These are phyloP conservation scores for Penicillium chermesinum DNA, from an alignment of 495 filamentous ascomycete genomes.

Conservation along the genomic window DNA sequence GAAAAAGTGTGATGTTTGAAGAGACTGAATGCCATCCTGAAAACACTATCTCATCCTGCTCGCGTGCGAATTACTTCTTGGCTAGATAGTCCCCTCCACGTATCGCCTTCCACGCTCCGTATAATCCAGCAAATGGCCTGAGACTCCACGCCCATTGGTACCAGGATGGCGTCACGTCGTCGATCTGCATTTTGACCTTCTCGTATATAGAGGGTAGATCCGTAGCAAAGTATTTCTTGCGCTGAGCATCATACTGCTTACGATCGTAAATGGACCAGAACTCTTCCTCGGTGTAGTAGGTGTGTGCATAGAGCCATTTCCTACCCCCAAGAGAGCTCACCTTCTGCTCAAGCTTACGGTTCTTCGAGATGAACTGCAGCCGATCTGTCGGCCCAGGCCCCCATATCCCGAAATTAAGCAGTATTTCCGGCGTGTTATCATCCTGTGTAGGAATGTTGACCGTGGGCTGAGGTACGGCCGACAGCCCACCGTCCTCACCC, in stretches of 20 bases:
- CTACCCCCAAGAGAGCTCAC: conserved; percentile 60
- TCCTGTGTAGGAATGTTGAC: conserved; percentile 23
- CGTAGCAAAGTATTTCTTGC: conserved; percentile 45
- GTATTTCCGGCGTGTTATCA: conserved; percentile 1
- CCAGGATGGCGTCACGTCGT: background rate
- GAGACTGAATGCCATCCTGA: too few relatives aligned
- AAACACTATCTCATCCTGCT: too few relatives aligned
- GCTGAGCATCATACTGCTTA: conserved; percentile 42
- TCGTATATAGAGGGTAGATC: conserved; percentile 48
- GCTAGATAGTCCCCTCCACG: background rate
- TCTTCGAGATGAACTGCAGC: conserved; percentile 46
- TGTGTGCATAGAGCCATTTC: conserved; percentile 56
- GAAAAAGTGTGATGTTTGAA: too few relatives aligned
- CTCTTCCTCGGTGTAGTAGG: conserved; percentile 49
- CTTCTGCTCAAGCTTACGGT: conserved; percentile 60
- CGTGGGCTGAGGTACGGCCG: background rate
- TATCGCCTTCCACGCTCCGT: background rate
- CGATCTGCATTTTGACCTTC: conserved; percentile 32
- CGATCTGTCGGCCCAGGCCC: conserved; percentile 23
- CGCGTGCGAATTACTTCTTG: too few relatives aligned
- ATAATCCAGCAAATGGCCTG: background rate
- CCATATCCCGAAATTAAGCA: conserved; percentile 56
- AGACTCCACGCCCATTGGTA: background rate
- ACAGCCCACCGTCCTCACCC: conserved; percentile 2
- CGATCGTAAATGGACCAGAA: conserved; percentile 53